These are phyloP conservation scores for Baudoinia panamericana DNA, from an alignment of 495 filamentous ascomycete species.

Conservation along the genomic window DNA sequence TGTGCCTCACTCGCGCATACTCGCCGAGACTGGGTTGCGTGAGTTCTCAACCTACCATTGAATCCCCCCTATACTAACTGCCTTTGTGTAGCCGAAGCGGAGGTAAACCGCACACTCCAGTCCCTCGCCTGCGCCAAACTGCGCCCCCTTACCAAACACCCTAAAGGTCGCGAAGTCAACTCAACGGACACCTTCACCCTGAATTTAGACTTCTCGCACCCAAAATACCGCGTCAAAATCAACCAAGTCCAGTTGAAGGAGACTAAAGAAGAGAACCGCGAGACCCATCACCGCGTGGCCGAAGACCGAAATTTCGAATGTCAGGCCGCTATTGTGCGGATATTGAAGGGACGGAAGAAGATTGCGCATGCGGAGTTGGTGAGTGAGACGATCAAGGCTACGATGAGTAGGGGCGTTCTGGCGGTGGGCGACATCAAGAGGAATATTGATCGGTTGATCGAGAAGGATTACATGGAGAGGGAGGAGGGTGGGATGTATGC, in stretches of 20 bases:
- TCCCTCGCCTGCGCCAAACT: slow-evolving; percentile 82
- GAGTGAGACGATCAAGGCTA: slow-evolving; percentile 76
- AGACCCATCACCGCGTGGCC: slow-evolving; percentile 77
- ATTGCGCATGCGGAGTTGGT: slow-evolving; percentile 74
- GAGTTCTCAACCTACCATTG: slow-evolving; percentile 24
- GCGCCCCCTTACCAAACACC: slow-evolving; percentile 74
- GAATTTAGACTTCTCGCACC: slow-evolving; percentile 61
- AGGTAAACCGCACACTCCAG: slow-evolving; percentile 82
- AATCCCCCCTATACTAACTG: slow-evolving; percentile 19
- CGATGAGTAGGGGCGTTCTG: slow-evolving; percentile 67
- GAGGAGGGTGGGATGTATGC: slow-evolving; percentile 61
- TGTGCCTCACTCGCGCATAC: slow-evolving; percentile 57
- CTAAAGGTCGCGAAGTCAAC: slow-evolving; percentile 69
- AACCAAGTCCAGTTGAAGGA: slow-evolving; percentile 96
- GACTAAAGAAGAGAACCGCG: slow-evolving; percentile 80
- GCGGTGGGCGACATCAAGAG: slow-evolving; percentile 81
- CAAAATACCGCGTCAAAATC: slow-evolving; percentile 89
- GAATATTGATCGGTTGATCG: slow-evolving; percentile 97
- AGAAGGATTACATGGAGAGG: slow-evolving; percentile 91
- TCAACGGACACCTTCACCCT: slow-evolving; percentile 65
- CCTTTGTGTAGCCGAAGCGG: slow-evolving; percentile 43
- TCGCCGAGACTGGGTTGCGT: slow-evolving; percentile 54
- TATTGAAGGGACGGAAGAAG: slow-evolving; percentile 91
- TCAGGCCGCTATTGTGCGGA: slow-evolving; percentile 89
- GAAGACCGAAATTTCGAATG: slow-evolving; percentile 89